These are phyloP conservation scores for Microcos paniculata DNA, from an alignment of 345 rosid species.

Conservation along the genomic window DNA sequence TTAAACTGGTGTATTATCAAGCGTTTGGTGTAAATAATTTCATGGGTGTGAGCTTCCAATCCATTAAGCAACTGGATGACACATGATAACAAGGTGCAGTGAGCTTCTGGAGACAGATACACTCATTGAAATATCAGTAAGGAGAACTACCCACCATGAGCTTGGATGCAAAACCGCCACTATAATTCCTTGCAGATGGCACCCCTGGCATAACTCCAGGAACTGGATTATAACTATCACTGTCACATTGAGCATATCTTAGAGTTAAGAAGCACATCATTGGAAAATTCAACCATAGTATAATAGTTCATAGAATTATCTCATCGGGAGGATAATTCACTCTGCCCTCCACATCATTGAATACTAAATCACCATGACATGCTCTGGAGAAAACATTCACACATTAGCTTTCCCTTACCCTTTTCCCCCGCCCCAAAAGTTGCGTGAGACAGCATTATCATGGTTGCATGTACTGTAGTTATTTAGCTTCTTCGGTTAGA, in stretches of 20 bases:
- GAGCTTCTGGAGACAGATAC: background rate
- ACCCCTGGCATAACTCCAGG: conserved; percentile 97
- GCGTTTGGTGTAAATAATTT: too few species aligned
- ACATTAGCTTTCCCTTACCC: background rate
- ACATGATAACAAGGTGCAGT: too few species aligned
- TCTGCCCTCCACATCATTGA: too few species aligned
- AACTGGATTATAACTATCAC: conserved; percentile 89
- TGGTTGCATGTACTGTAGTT: too few species aligned
- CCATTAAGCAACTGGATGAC: too few species aligned
- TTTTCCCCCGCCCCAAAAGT: background rate
- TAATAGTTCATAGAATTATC: background rate
- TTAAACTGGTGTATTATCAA: background rate
- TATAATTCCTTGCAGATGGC: conserved; percentile 80
- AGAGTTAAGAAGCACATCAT: conserved; percentile 7
- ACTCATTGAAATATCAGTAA: background rate
- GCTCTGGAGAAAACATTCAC: background rate
- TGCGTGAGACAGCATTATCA: too few species aligned
- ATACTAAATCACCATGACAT: background rate
- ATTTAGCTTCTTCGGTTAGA: too few species aligned
- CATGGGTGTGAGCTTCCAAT: too few species aligned
- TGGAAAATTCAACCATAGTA: background rate
- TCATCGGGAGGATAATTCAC: background rate
- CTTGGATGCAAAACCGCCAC: conserved; percentile 76
- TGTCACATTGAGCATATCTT: conserved; percentile 32
- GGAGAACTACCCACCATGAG: conserved; percentile 61